Percentiles rank a stretch among this genome's conserved stretches.
Conservation (phyloP, 2,329 filamentous ascomycete genomes). For the Rhexocercosporidium sp. region DNA sequence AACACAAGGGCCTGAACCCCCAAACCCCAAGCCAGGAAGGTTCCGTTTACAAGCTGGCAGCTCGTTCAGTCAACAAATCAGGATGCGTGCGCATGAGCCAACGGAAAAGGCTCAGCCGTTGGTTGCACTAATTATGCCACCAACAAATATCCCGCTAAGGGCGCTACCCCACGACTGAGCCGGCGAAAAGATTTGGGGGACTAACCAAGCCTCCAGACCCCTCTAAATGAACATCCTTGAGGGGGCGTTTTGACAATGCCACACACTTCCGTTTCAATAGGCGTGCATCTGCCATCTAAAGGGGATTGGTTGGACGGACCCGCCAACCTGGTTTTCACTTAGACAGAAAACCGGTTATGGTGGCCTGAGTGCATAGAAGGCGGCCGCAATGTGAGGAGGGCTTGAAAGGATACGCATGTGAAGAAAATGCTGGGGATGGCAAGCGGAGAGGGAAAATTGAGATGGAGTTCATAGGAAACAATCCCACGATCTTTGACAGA, state of each 20-base stretch:
- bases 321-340: not conserved
- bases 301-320: not conserved
- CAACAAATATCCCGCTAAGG: not conserved
- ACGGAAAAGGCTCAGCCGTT: not conserved
- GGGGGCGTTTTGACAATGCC: not conserved
- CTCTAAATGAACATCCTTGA: not conserved
- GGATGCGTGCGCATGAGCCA: not conserved
- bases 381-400: not conserved
- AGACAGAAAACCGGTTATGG: not conserved
- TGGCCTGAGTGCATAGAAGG: not conserved
- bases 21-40: not conserved
- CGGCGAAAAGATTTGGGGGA: not conserved
- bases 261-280: not conserved
- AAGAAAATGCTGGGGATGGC: not conserved
- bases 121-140: conserved; percentile 9
- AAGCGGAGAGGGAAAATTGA: not conserved
- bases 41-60: no score
- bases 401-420: not conserved
- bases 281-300: not conserved
- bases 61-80: conserved; percentile 4
- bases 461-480: not conserved
- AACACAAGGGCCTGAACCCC: conserved; percentile 3
- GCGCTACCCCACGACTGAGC: not conserved
- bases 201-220: not conserved
- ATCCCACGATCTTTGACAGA: not conserved